Percentiles rank a stretch among this genome's conserved stretches.
phyloP scores from a whole-genome alignment of 2,329 filamentous ascomycete species.

The Mariannaea sp. region DNA sequence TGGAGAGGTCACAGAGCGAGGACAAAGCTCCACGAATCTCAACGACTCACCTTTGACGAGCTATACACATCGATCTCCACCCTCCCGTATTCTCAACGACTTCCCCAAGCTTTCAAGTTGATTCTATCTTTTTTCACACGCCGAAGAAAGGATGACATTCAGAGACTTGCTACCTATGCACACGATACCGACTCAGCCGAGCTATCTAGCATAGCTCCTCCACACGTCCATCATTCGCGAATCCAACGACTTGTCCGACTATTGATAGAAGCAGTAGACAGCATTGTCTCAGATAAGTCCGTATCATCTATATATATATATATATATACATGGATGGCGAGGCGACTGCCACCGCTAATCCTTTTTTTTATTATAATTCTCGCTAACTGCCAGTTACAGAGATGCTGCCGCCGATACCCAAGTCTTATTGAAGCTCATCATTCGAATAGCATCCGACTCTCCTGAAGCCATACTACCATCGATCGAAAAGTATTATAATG shows the following conservation, averaged over 20 bases:
- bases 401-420: constrained; percentile 31
- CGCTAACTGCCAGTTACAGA: constrained; percentile 27
- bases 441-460: constrained; percentile 34
- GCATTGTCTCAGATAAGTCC: constrained; percentile 28
- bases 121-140: constrained; percentile 57
- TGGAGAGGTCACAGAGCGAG: constrained; percentile 81
- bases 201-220: constrained; percentile 43
- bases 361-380: neutral
- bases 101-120: constrained; percentile 51
- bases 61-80: constrained; percentile 51
- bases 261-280: constrained; percentile 44
- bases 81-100: constrained; percentile 43
- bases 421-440: constrained; percentile 44
- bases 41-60: constrained; percentile 67
- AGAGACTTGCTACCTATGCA: constrained; percentile 52
- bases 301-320: neutral
- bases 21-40: constrained; percentile 58
- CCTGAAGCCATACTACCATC: constrained; percentile 33
- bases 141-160: constrained; percentile 51
- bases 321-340: too few species aligned
- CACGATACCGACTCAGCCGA: constrained; percentile 48
- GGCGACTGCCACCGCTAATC: too few species aligned
- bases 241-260: constrained; percentile 44
- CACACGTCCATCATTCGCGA: constrained; percentile 37
- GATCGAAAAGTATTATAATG: constrained; percentile 46